Conservation (phyloP, 176 grass and related monocot species). For the Melocanna baccifera region DNA sequence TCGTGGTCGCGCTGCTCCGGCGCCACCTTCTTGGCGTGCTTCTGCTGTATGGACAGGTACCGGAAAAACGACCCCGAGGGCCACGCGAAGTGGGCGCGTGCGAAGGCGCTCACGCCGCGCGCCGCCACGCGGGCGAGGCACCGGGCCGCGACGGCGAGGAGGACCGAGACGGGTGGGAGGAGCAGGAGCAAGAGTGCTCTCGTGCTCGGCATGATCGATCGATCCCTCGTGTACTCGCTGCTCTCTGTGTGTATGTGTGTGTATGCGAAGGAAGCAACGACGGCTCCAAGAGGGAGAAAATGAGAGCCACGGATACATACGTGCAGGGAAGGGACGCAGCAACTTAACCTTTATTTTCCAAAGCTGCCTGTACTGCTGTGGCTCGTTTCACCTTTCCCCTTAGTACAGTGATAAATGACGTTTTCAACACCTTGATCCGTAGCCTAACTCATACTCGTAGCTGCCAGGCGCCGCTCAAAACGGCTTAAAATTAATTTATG, state of each 20-base stretch:
- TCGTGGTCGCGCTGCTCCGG: conserved; percentile 19
- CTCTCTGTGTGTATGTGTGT: neutral
- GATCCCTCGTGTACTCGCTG: neutral
- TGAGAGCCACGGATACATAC: neutral
- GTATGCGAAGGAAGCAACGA: neutral
- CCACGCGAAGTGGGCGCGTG: conserved; percentile 33
- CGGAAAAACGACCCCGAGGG: conserved; percentile 25
- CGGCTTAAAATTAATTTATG: too few species aligned
- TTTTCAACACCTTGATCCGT: neutral
- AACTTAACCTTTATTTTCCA: neutral
- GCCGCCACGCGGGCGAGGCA: neutral
- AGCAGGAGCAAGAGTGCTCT: neutral
- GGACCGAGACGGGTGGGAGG: neutral
- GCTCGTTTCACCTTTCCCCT: neutral
- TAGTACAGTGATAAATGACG: neutral
- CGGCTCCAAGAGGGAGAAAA: neutral
- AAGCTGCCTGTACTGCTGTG: neutral
- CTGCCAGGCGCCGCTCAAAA: too few species aligned
- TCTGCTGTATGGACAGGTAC: neutral
- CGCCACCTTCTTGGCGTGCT: neutral
- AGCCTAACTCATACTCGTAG: too few species aligned
- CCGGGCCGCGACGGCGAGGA: neutral
- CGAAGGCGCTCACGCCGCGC: too few species aligned
- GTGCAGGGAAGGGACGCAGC: neutral
- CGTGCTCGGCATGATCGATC: neutral